These are phyloP conservation scores for Melampsora occidentalis DNA, from an alignment of 1,284 basidiomycete genomes.

Conservation along the genomic window DNA sequence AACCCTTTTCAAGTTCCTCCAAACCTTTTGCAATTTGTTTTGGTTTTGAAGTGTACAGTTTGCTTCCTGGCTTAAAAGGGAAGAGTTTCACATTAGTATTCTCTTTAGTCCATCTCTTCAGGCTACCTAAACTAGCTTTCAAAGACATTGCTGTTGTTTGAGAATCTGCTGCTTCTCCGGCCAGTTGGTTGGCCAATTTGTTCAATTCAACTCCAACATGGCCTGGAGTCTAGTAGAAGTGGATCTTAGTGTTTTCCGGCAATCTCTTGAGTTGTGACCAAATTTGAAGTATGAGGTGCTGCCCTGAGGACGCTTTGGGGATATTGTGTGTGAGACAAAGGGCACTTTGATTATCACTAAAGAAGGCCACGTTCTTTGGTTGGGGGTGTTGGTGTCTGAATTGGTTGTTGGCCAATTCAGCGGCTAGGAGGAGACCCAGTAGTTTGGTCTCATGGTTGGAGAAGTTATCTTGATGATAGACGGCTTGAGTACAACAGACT, in stretches of 20 bases:
- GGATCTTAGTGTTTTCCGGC: too few relatives aligned
- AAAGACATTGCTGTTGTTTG: too few relatives aligned
- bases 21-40: too few relatives aligned
- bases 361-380: neutral
- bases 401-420: too few relatives aligned
- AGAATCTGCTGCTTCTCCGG: neutral
- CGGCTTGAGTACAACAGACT: too few relatives aligned
- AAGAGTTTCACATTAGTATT: too few relatives aligned
- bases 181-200: constrained; percentile 15
- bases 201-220: neutral
- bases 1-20: too few relatives aligned
- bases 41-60: too few relatives aligned
- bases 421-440: neutral
- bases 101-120: too few relatives aligned
- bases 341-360: constrained; percentile 10
- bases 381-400: neutral
- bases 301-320: neutral
- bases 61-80: too few relatives aligned
- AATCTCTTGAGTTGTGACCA: neutral
- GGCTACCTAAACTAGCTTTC: too few relatives aligned
- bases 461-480: neutral
- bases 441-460: constrained; percentile 14
- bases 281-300: neutral
- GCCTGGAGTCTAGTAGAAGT: constrained; percentile 16
- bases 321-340: neutral